phyloP scores from a whole-genome alignment of 495 filamentous ascomycete genomes.

The Aspergillus diversus region DNA sequence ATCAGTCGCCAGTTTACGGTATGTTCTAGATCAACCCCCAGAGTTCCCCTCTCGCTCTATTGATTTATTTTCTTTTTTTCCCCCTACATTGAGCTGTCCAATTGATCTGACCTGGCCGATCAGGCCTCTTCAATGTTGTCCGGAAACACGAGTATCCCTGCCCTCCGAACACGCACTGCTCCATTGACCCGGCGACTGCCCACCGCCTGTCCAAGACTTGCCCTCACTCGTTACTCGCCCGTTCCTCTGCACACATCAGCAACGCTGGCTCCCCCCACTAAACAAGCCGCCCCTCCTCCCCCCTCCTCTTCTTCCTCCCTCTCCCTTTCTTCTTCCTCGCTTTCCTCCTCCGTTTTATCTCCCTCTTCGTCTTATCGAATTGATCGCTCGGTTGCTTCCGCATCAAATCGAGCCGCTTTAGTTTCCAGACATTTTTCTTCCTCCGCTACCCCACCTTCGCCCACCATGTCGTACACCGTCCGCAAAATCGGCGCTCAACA shows the following conservation, averaged over 20 bases:
- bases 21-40: slow-evolving; percentile 5
- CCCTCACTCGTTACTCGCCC: slow-evolving; percentile 29
- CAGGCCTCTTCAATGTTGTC: slow-evolving; percentile 14
- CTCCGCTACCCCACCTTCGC: slow-evolving; percentile 26
- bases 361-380: slow-evolving; percentile 19
- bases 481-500: slow-evolving; percentile 88
- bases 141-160: slow-evolving; percentile 14
- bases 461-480: slow-evolving; percentile 61
- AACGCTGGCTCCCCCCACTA: slow-evolving; percentile 50
- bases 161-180: slow-evolving; percentile 24
- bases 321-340: slow-evolving; percentile 26
- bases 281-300: slow-evolving; percentile 43
- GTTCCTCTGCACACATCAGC: slow-evolving; percentile 44
- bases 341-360: slow-evolving; percentile 7
- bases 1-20: slow-evolving; percentile 11
- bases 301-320: slow-evolving; percentile 37
- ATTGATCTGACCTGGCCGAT: slow-evolving; percentile 13
- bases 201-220: slow-evolving; percentile 42
- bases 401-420: slow-evolving; percentile 31
- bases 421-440: slow-evolving; percentile 34
- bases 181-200: slow-evolving; percentile 44
- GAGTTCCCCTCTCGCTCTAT: not conserved
- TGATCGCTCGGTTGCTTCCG: slow-evolving; percentile 29
- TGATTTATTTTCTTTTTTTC: not conserved
- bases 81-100: slow-evolving; percentile 1